These are phyloP conservation scores for Gamarada debralockiae DNA, from an alignment of 495 filamentous ascomycete genomes.

Conservation along the genomic window DNA sequence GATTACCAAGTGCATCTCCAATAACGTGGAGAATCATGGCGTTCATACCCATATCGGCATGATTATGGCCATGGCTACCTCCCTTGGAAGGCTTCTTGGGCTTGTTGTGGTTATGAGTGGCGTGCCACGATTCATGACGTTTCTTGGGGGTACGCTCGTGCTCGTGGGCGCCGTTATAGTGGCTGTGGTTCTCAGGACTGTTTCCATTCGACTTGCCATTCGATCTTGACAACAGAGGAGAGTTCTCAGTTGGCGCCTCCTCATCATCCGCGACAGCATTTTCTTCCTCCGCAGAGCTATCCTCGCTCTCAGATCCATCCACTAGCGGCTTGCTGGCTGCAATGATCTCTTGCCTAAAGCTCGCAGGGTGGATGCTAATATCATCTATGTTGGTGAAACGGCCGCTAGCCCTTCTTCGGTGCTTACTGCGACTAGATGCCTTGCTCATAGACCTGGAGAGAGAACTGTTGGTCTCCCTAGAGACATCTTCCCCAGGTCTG, in stretches of 20 bases:
- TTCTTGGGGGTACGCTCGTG: neutral
- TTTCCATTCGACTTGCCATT: conserved; percentile 16
- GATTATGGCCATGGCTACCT: conserved; percentile 65
- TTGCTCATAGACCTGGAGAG: conserved; percentile 7
- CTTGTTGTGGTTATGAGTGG: conserved; percentile 75
- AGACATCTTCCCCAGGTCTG: conserved; percentile 8
- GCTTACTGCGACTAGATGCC: conserved; percentile 23
- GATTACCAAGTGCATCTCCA: conserved; percentile 93
- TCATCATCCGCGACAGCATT: conserved; percentile 26
- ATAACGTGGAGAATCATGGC: conserved; percentile 95
- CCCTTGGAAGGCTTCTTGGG: conserved; percentile 57
- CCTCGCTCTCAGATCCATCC: conserved; percentile 48
- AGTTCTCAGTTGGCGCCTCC: conserved; percentile 36
- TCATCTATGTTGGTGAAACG: conserved; percentile 60
- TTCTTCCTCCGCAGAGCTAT: conserved; percentile 45
- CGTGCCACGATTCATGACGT: conserved; percentile 40
- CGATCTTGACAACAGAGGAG: conserved; percentile 33
- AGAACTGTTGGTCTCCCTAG: conserved; percentile 19
- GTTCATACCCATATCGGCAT: conserved; percentile 94
- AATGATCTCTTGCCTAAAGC: conserved; percentile 88
- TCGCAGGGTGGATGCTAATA: conserved; percentile 83
- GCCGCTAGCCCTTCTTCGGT: conserved; percentile 50
- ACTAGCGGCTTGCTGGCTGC: conserved; percentile 59
- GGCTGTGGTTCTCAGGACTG: conserved; percentile 16
- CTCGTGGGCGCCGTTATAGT: conserved; percentile 8